phyloP scores from a whole-genome alignment of 192 early-diverging fungal species.

The Backusella parvicylindrica region DNA sequence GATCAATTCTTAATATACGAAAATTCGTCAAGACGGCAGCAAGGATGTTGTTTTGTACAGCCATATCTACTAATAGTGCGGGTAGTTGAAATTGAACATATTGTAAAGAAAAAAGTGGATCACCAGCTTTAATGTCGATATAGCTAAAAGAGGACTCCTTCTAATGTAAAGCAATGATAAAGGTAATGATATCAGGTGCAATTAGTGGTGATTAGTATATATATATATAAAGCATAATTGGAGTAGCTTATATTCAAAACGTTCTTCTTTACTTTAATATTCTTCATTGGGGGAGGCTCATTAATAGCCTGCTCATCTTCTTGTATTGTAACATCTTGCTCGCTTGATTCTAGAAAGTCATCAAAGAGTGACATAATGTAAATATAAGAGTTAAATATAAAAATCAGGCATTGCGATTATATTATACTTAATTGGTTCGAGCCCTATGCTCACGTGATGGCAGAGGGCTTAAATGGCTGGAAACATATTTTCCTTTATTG shows the following conservation, averaged over 20 bases:
- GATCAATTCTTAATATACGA: slow-evolving; percentile 82
- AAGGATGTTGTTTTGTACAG: slow-evolving; percentile 81
- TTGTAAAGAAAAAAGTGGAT: slow-evolving; percentile 76
- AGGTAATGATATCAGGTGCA: neutral
- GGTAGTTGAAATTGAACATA: slow-evolving; percentile 88
- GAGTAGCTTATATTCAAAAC: slow-evolving; percentile 5
- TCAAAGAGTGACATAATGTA: slow-evolving; percentile 40
- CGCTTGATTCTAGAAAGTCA: slow-evolving; percentile 38
- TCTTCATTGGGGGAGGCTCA: slow-evolving; percentile 8
- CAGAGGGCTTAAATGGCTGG: neutral
- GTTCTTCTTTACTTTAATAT: neutral
- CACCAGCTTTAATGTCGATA: slow-evolving; percentile 36
- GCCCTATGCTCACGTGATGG: neutral
- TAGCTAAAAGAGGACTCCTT: slow-evolving; percentile 50
- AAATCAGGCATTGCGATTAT: neutral
- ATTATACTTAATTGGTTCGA: neutral
- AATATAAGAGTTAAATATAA: neutral
- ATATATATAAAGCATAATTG: neutral
- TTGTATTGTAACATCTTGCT: slow-evolving; percentile 6
- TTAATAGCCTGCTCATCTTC: neutral
- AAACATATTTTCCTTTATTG: neutral
- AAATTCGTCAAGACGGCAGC: slow-evolving; percentile 73
- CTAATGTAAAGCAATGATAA: slow-evolving; percentile 23
- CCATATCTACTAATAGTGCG: slow-evolving; percentile 64
- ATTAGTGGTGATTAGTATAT: neutral